Conservation (phyloP, 1,139 yeast genomes). For the Eremothecium gossypii region DNA sequence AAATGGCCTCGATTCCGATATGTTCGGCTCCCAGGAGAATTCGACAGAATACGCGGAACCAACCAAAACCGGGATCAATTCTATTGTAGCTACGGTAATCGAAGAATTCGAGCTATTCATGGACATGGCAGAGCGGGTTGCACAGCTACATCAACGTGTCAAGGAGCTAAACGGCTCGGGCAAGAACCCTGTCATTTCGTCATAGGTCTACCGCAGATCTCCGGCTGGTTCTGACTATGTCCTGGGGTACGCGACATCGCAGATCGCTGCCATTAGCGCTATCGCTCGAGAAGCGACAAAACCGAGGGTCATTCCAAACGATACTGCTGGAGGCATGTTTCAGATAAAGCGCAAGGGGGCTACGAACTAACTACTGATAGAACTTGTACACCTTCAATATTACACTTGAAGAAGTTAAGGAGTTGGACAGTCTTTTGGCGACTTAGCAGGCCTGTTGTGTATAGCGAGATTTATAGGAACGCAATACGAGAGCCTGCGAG, state of each 20-base stretch:
- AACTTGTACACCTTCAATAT: no score
- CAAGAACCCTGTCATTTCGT: slow-evolving; percentile 4
- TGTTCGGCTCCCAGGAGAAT: slow-evolving; percentile 18
- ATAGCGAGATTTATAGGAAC: no score
- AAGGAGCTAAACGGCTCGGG: slow-evolving; percentile 29
- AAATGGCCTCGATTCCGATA: slow-evolving; percentile 51
- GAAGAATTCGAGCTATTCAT: slow-evolving; percentile 80
- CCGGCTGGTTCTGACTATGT: no score
- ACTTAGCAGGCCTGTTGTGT: no score
- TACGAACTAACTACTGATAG: no score
- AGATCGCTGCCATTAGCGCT: no score
- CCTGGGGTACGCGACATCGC: no score
- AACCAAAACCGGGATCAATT: slow-evolving; percentile 22
- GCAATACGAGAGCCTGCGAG: no score
- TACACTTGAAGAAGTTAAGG: no score
- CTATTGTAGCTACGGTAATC: slow-evolving; percentile 44
- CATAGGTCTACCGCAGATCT: background rate
- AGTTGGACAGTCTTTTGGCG: no score
- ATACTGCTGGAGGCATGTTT: background rate
- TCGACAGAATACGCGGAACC: slow-evolving; percentile 8
- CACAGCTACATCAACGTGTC: slow-evolving; percentile 76
- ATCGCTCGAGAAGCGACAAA: no score
- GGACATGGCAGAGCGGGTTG: slow-evolving; percentile 85
- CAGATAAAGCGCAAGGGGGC: background rate
- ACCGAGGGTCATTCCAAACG: no score